Evolutionary conservation across 371 early-diverging fungal species (phyloP).

Genomic region (Mucor indicus): DNA sequence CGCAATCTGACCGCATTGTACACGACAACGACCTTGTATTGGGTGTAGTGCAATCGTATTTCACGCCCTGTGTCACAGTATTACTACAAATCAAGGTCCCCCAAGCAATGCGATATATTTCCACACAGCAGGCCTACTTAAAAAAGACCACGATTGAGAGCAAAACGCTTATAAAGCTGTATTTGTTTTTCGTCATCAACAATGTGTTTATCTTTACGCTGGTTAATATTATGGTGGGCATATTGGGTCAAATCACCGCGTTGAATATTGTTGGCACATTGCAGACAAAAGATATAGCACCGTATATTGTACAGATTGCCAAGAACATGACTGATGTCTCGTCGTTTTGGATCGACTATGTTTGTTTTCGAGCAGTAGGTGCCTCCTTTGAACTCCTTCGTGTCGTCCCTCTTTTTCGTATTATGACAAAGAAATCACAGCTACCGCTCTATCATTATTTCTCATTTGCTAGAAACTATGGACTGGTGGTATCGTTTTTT

Average conservation of each 20-base stretch:
- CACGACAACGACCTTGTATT: conserved; percentile 36
- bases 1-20: conserved; percentile 41
- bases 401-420: conserved; percentile 32
- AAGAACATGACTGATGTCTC: conserved; percentile 42
- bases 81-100: conserved; percentile 63
- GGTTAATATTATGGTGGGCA: conserved; percentile 46
- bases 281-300: conserved; percentile 2
- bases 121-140: conserved; percentile 67
- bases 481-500: conserved; percentile 59
- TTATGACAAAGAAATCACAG: neutral
- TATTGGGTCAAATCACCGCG: conserved; percentile 42
- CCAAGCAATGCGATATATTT: conserved; percentile 54
- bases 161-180: conserved; percentile 63
- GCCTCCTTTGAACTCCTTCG: conserved; percentile 58
- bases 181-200: conserved; percentile 67
- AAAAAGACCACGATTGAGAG: conserved; percentile 66
- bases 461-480: conserved; percentile 40
- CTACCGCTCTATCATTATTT: conserved; percentile 31
- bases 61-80: conserved; percentile 67
- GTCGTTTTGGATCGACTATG: conserved; percentile 71
- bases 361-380: conserved; percentile 54
- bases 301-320: conserved; percentile 31
- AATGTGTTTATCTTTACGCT: conserved; percentile 62
- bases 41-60: conserved; percentile 60
- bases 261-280: conserved; percentile 17